These are phyloP conservation scores for Fragaria nilgerrensis DNA, from an alignment of 306 rosid species.

Conservation along the genomic window DNA sequence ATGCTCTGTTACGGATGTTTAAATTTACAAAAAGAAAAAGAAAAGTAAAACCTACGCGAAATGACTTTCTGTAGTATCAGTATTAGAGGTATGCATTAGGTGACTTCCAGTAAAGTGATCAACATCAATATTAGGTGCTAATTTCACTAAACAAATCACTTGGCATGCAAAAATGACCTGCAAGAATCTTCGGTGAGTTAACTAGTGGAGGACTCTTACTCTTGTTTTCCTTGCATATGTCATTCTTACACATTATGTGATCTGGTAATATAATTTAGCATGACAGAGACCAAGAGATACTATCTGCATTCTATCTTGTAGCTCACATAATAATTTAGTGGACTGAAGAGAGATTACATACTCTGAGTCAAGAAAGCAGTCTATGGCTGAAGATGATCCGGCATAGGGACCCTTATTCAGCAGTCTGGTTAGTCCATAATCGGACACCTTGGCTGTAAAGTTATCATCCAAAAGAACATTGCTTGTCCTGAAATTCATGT, in stretches of 20 bases:
- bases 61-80: not conserved
- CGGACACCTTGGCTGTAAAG: conserved; percentile 59
- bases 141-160: not conserved
- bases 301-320: not conserved
- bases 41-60: not conserved
- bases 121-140: not conserved
- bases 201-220: not conserved
- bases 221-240: not conserved
- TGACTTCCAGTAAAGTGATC: not conserved
- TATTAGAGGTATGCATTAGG: not conserved
- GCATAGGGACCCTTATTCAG: conserved; percentile 35
- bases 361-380: conserved; percentile 68
- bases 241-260: not conserved
- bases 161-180: not conserved
- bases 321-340: not conserved
- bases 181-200: not conserved
- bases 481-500: conserved; percentile 60
- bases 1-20: not conserved
- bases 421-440: conserved; percentile 55
- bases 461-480: conserved; percentile 65
- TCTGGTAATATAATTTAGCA: not conserved
- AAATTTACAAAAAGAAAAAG: not conserved
- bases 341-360: conserved; percentile 33
- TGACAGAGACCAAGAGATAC: not conserved
- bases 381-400: conserved; percentile 52